Evolutionary conservation across 352 stramenopile genomes (phyloP), one percentile per base, ranked within the genome.

Genomic region (Pythium plurisporium): DNA sequence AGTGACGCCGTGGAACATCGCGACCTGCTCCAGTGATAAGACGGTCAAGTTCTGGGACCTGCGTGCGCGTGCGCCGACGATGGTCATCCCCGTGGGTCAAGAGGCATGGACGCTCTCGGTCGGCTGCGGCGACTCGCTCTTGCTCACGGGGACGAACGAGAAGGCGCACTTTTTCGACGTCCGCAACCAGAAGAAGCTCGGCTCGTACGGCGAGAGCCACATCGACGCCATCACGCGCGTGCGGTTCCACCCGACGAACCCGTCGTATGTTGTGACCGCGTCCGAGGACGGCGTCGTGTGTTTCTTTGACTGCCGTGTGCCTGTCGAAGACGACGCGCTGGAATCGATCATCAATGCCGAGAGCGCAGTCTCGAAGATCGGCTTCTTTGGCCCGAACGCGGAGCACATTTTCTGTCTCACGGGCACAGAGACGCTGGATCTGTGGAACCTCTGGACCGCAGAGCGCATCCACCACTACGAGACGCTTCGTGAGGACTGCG

Each of bases 231-330:
- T 97, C 44, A 97, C 89, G 31, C 79, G 90, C 38, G 86, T 97
- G 23, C 79, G 74, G 3, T 96, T 95, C 70, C 85, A 95, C 55
- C 89, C 89, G 34, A 76, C 69, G 31, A 78, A 90, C 25, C 71
- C 56, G 23, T 70, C 77, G 14, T 91, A 89, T 62, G 74, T 97
- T 27, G 80, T 91, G 41, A 95, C 89, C n/a, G 89, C 82, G 6
- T 96, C 87, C 3, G 89, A 97, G 55, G 89, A 97, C 62, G 89
- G 89, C 48, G 72, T 96, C 42, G 87, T 97, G 69, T 96, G 87
- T 64, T 87, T 94, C 57, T 96, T 94, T 51, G 83, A 97, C 58
- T 90, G 72, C 45, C 79, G 76, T 48, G 86, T 95, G 29, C 60
- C 85, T 4, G 72, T 90, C 38, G 87, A 96, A 64, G 86, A 95